Evolutionary conservation across 2,329 filamentous ascomycete genomes (phyloP), one percentile per base, ranked within the genome.

Genomic region (Fusarium fracticaudum): DNA sequence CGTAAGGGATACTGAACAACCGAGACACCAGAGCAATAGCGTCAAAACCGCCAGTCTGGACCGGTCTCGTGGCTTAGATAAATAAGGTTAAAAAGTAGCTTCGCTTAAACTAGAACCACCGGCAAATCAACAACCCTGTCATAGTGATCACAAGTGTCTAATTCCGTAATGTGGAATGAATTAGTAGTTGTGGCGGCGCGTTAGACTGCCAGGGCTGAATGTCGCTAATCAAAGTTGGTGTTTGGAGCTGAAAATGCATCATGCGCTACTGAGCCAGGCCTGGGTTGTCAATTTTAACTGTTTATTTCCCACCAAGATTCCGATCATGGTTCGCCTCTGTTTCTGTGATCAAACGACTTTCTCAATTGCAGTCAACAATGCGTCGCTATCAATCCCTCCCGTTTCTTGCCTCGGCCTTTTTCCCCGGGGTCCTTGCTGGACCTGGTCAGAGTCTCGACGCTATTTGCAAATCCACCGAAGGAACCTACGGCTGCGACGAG

Each of bases 401-500:
- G 3, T 26, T 73, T 9, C 47, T 70, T 6, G 57, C 48, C 9
- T 62, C 41, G 15, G 20, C 43, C 4, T 20, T 70, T 22, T 48
- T 40, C 1, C 43, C 37, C n/a, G 45, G 35, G 11, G 61, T 38
- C 4, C 13, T 62, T 4, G 71, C 71, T 22, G 71, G 65, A 24
- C 66, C 70, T 5, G 61, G 61, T 10, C 71, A 73, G n/a, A 62
- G 26, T 15, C 65, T 73, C n/a, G 53, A 53, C 22, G 26, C 26
- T 17, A 70, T 73, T 18, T 73, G 69, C 18, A 70, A 73, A 33
- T 64, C 70, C 8, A 64, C 57, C 4, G 65, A 73, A 22, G 71
- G 71, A 7, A 72, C 67, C n/a, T 64, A 73, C 17, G 70, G 70
- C 15, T 73, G 71, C 31, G 63, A 60, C 6, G 53, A 29, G 4